Evolutionary conservation across 176 grass and related monocot genomes (phyloP).

Genomic region (Lolium rigidum): DNA sequence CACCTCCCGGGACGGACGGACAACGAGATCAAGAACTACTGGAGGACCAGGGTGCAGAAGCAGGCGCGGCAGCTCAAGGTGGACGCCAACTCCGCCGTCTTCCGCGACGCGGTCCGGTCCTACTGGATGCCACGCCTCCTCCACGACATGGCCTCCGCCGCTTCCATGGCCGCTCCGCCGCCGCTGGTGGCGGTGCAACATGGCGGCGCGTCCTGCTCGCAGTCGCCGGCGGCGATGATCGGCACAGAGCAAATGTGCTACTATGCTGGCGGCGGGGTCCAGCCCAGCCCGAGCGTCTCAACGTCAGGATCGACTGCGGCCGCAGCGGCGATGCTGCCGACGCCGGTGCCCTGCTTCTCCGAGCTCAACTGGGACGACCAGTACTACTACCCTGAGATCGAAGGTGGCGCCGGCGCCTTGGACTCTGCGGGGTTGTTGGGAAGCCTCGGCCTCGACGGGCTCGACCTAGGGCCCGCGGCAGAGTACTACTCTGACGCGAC

Average conservation of each 20-base stretch:
- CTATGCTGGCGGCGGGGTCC: background rate
- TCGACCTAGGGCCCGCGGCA: conserved; percentile 50
- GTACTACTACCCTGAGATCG: conserved; percentile 20
- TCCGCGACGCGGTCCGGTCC: conserved; percentile 84
- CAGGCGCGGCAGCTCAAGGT: conserved; percentile 92
- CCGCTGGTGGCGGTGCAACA: background rate
- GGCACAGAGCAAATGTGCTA: background rate
- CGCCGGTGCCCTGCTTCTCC: conserved; percentile 62
- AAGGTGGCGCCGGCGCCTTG: conserved; percentile 13
- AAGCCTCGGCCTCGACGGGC: conserved; percentile 52
- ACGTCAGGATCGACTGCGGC: conserved; percentile 49
- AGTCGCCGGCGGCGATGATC: background rate
- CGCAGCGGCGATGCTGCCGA: conserved; percentile 30
- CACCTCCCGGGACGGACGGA: conserved; percentile 82
- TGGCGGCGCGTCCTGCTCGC: background rate
- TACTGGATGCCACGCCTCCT: conserved; percentile 93
- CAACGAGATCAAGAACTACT: conserved; percentile 99
- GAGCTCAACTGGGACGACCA: conserved; percentile 52
- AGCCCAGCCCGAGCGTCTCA: conserved; percentile 55
- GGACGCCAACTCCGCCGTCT: conserved; percentile 87
- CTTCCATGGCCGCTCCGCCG: background rate
- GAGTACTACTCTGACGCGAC: conserved; percentile 46
- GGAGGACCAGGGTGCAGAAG: conserved; percentile 91
- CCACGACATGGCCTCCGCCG: conserved; percentile 64
- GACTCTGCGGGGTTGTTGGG: conserved; percentile 34